These are phyloP conservation scores for Candida koratica DNA, from an alignment of 805 yeast genomes.

Conservation along the genomic window DNA sequence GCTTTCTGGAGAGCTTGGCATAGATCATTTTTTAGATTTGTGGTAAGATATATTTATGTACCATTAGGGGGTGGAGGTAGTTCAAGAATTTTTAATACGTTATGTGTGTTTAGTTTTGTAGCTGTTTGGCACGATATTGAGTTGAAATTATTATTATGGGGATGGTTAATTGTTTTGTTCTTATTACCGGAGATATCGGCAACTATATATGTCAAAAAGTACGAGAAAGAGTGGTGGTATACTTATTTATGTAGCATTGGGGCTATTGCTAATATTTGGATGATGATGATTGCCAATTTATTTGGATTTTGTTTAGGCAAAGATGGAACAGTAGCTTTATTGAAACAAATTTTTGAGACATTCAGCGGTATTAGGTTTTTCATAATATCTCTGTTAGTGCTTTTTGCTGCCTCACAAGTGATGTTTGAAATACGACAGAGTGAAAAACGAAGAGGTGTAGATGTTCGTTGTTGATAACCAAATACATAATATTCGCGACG, in stretches of 20 bases:
- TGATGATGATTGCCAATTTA: constrained; percentile 96
- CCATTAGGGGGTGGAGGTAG: constrained; percentile 82
- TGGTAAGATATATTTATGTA: constrained; percentile 78
- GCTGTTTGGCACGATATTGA: constrained; percentile 99
- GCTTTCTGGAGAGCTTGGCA: constrained; percentile 99
- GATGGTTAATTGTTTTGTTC: constrained; percentile 88
- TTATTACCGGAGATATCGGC: constrained; percentile 80
- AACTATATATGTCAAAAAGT: constrained; percentile 42
- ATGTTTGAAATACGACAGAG: constrained; percentile 91
- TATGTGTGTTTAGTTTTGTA: constrained; percentile 89
- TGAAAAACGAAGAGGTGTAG: constrained; percentile 79
- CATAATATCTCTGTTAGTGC: constrained; percentile 53
- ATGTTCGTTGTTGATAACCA: constrained; percentile 72
- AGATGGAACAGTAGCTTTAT: constrained; percentile 70
- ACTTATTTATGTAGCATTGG: constrained; percentile 83
- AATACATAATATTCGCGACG: too few relatives aligned
- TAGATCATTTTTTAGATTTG: constrained; percentile 88
- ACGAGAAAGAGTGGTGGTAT: constrained; percentile 57
- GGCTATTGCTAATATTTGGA: constrained; percentile 86
- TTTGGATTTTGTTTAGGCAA: constrained; percentile 92
- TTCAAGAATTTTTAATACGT: constrained; percentile 67
- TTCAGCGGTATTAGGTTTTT: constrained; percentile 63
- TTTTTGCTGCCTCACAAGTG: constrained; percentile 83
- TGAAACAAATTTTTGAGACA: constrained; percentile 71
- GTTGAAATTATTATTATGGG: constrained; percentile 84